Percentiles rank a stretch among this genome's conserved stretches.
Evolutionary conservation across 2,329 filamentous ascomycete genomes (phyloP).

Genomic region (Rhytidhysteron rufulum): DNA sequence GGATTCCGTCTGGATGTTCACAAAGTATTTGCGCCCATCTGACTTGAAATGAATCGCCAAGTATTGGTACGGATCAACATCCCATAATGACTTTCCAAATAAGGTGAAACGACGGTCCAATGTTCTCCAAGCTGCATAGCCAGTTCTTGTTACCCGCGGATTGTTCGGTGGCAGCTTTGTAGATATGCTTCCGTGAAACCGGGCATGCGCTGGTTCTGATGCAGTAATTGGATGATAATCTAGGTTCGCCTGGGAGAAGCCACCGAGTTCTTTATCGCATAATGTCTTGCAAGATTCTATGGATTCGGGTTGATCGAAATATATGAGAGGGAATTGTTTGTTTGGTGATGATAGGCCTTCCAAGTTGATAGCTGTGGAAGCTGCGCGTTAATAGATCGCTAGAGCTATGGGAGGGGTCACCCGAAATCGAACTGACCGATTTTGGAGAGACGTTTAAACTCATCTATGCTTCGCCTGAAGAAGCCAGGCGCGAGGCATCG

Average conservation of each 20-base stretch:
- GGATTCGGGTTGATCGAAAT: conserved; percentile 53
- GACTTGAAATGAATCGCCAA: conserved; percentile 85
- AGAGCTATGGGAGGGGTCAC: conserved; percentile 23
- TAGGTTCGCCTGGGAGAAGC: conserved; percentile 71
- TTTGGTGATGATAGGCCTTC: conserved; percentile 65
- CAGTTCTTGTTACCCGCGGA: conserved; percentile 71
- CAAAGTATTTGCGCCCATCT: conserved; percentile 86
- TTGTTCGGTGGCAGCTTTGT: conserved; percentile 73
- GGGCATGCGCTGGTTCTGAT: conserved; percentile 62
- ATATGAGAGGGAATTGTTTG: conserved; percentile 61
- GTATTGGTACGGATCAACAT: conserved; percentile 84
- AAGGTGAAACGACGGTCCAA: conserved; percentile 70
- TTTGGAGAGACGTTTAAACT: conserved; percentile 54
- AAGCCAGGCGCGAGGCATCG: conserved; percentile 47
- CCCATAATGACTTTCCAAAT: conserved; percentile 84
- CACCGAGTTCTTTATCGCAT: conserved; percentile 82
- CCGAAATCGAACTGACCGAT: conserved; percentile 44
- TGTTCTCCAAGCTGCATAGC: conserved; percentile 89
- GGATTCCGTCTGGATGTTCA: conserved; percentile 93
- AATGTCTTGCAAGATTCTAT: conserved; percentile 64
- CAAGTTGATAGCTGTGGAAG: conserved; percentile 58
- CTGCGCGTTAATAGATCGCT: conserved; percentile 21
- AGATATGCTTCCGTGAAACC: conserved; percentile 86
- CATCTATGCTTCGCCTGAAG: conserved; percentile 55
- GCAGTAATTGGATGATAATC: conserved; percentile 54